Percentiles rank a stretch among this genome's conserved stretches.
Conservation (phyloP, 2,329 filamentous ascomycete species). For the Pyricularia pennisetigena region DNA sequence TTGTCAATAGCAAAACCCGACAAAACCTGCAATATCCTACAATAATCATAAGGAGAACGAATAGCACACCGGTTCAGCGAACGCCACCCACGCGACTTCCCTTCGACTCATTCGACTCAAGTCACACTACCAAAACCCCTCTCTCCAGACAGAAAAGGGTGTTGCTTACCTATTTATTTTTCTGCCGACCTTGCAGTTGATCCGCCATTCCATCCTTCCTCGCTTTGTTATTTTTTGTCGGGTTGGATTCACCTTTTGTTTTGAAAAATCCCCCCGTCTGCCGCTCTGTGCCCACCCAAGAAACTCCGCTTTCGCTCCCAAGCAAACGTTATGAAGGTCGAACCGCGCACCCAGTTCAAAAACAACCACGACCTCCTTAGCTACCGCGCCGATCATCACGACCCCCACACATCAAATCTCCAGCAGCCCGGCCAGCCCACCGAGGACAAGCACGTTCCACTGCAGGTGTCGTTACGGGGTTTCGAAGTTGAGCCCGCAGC, state of each 20-base stretch:
- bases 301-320: not conserved
- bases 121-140: not conserved
- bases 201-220: not conserved
- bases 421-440: not conserved
- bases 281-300: not conserved
- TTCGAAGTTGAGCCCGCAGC: not conserved
- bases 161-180: not conserved
- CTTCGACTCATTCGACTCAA: not conserved
- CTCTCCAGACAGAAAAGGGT: not conserved
- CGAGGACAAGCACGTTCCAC: not conserved
- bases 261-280: not conserved
- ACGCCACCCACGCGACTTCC: not conserved
- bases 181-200: not conserved
- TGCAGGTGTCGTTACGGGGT: not conserved
- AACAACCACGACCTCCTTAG: not conserved
- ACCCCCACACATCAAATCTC: not conserved
- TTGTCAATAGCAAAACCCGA: not conserved
- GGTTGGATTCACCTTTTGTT: not conserved
- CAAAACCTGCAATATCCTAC: too few species aligned
- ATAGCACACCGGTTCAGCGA: not conserved
- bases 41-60: too few species aligned
- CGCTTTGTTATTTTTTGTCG: not conserved
- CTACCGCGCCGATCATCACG: not conserved
- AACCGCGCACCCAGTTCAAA: not conserved
- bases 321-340: not conserved